phyloP scores from a whole-genome alignment of 257 asterid genomes.

The Thymus mandschuricus region DNA sequence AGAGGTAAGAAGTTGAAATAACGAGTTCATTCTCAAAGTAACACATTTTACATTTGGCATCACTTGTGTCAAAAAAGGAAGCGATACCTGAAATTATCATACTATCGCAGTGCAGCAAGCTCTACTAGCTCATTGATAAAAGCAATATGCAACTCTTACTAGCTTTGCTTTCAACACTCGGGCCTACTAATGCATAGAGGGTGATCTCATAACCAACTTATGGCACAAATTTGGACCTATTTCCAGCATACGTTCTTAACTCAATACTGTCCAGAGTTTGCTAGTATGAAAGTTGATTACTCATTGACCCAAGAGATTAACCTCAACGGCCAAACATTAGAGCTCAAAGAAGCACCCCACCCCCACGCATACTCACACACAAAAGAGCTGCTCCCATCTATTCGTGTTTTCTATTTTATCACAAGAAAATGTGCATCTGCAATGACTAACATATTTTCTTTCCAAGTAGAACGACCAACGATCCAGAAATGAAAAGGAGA shows the following conservation, averaged over 20 bases:
- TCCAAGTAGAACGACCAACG: background rate
- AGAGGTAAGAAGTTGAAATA: background rate
- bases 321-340: background rate
- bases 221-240: background rate
- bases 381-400: background rate
- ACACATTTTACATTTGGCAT: background rate
- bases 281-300: no score
- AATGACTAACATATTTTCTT: background rate
- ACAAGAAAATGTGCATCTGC: background rate
- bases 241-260: background rate
- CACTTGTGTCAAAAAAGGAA: background rate
- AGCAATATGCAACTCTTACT: background rate
- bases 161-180: background rate
- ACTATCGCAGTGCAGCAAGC: background rate
- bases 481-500: background rate
- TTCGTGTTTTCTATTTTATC: background rate
- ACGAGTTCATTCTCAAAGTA: background rate
- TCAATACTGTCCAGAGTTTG: background rate
- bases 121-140: background rate
- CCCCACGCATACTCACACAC: background rate
- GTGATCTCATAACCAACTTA: background rate
- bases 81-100: background rate
- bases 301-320: background rate
- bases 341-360: background rate
- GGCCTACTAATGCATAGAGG: background rate